Evolutionary conservation across 345 rosid genomes (phyloP), one percentile per base, ranked within the genome.

Genomic region (Euphorbia peplus): DNA sequence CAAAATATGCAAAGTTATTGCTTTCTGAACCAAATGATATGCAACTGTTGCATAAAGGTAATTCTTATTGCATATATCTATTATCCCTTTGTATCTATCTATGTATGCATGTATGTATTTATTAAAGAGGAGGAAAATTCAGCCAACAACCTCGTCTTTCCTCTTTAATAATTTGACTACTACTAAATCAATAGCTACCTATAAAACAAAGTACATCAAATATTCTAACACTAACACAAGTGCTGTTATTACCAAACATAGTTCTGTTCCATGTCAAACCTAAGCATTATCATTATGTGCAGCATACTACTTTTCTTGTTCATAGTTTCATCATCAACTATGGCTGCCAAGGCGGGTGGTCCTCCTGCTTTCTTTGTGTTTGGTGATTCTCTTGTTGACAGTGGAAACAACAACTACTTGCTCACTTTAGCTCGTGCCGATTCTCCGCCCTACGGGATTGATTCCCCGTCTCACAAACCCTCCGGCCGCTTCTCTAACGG

Each of bases 401-500:
- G 41, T 28, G 76, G 76, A 29, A 73, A 67, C 71, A 73, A 73
- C 66, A 67, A 73, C 58, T 73, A 73, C 67, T 32, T 73, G 22
- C 67, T 54, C 67, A 73, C 71, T 32, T 24, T 71, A n/a, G 76
- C 76, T 41, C 65, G 76, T 8, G 71, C 71, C 4, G 76, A 73
- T 52, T 58, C 60, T 2, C 76, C 71, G 0, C 76, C 76, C 7
- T 73, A 73, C 15, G 68, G 68, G 25, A 37, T 66, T 16, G 71
- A 73, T 30, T 73, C 42, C 47, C 76, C 76, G 10, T 59, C 76
- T 3, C 67, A 51, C 29, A 67, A 50, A 7, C 71, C 76, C 26
- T 67, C 76, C 8, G 76, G 71, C 30, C 67, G 76, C 16, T 73
- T 73, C 76, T 73, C 76, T 22, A 73, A 73, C 12, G 76, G 76